Conservation (phyloP, 371 early-diverging fungal species). For the Dinochytrium kinnereticum region DNA sequence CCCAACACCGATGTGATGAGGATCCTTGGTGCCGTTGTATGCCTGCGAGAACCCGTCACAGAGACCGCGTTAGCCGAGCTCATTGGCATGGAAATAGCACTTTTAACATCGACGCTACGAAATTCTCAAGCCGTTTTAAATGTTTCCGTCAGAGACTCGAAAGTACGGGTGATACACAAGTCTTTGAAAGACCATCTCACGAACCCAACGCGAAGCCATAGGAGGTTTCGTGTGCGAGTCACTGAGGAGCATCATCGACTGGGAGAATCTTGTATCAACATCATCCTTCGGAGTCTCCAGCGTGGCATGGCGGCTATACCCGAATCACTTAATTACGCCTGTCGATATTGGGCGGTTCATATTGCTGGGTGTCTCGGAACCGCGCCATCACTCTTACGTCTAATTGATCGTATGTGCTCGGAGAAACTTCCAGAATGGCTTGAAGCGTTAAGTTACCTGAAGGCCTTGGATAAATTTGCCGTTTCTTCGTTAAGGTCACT, state of each 20-base stretch:
- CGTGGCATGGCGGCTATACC: neutral
- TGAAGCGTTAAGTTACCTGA: neutral
- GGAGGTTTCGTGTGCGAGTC: neutral
- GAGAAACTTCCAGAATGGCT: slow-evolving; percentile 9
- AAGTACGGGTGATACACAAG: slow-evolving; percentile 30
- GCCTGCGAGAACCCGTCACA: slow-evolving; percentile 21
- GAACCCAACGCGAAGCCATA: slow-evolving; percentile 19
- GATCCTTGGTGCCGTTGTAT: slow-evolving; percentile 25
- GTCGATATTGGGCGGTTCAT: slow-evolving; percentile 5
- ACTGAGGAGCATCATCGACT: slow-evolving; percentile 11
- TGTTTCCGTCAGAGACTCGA: slow-evolving; percentile 5
- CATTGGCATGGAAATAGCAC: neutral
- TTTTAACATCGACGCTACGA: neutral
- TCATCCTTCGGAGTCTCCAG: neutral
- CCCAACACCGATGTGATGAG: slow-evolving; percentile 7
- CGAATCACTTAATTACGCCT: neutral
- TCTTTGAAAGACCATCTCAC: slow-evolving; percentile 35
- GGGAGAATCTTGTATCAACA: neutral
- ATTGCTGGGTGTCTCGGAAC: slow-evolving; percentile 12
- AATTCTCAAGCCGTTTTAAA: slow-evolving; percentile 14
- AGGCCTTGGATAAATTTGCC: neutral
- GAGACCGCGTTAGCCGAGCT: slow-evolving; percentile 7
- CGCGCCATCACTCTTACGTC: neutral
- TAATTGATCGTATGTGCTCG: neutral
- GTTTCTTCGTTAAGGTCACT: neutral